Evolutionary conservation across 2,329 filamentous ascomycete species (phyloP).

Genomic region (Neurospora sp.): DNA sequence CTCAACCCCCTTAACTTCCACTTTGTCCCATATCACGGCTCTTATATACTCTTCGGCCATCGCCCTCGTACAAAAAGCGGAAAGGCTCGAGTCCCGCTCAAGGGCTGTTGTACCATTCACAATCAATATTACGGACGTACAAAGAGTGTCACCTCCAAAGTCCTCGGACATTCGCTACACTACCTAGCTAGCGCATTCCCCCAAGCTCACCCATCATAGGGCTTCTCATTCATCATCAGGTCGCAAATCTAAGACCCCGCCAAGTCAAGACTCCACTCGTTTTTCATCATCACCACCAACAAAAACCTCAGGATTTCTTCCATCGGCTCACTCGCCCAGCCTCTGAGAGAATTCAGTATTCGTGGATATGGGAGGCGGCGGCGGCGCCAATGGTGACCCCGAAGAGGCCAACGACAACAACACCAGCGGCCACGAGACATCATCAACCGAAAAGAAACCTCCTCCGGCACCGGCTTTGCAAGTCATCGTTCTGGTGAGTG

Average conservation of each 20-base stretch:
- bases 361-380: constrained; percentile 3
- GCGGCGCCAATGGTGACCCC: constrained; percentile 1
- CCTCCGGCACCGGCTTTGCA: constrained; percentile 48
- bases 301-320: not conserved
- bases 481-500: constrained; percentile 64
- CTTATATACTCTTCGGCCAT: not conserved
- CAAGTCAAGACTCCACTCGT: not conserved
- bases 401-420: not conserved
- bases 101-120: not conserved
- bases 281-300: not conserved
- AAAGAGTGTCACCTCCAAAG: not conserved
- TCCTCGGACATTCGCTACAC: not conserved
- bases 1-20: not conserved
- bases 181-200: not conserved
- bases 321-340: not conserved
- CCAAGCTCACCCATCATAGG: not conserved
- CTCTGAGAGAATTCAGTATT: not conserved
- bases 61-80: not conserved
- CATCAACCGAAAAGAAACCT: constrained; percentile 3
- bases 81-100: not conserved
- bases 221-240: not conserved
- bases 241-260: not conserved
- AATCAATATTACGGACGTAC: not conserved
- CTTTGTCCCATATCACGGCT: not conserved
- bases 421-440: constrained; percentile 6